Evolutionary conservation across 768 basidiomycete genomes (phyloP), one percentile per base, ranked within the genome.

Genomic region (Cyclocybe cylindracea): DNA sequence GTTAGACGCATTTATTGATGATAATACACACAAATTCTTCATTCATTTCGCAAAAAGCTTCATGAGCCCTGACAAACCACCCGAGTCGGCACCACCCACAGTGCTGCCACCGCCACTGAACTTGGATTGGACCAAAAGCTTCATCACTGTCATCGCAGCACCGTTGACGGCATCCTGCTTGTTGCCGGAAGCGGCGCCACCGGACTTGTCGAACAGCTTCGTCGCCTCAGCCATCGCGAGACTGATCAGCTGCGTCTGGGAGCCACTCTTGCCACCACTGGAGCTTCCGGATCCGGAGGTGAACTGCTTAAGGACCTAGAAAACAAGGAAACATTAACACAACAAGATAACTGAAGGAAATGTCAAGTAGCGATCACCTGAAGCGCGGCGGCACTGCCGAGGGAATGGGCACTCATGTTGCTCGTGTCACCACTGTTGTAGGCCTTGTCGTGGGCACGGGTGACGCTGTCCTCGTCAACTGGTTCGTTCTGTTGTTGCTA

Each of bases 81-180:
- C 87, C 16, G 88, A 89, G 62, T 83, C 79, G 10, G 80, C 72
- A 0, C 89, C 87, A 3, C 85, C 87, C 13, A 67, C 72, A 1
- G 71, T 65, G 29, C 67, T 71, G 14, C 67, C 24, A 24, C 24
- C 72, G 4, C 67, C 61, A 56, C 76, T 75, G 59, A 84, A 75
- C 67, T 87, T 85, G 38, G 79, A 83, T 63, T 89, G 84, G 5
- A 91, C 82, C 39, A 93, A 63, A 37, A 94, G 73, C 72, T 94
- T 93, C 81, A 91, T 85, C 51, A 90, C 82, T 0, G 87, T 93
- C 83, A 87, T 85, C 3, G 87, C 91, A 40, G 93, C 93, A 10
- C 87, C 80, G 51, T 89, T 91, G 62, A 95, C 84, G 7, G 85
- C 86, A 61, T 93, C 90, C 61, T 95, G 92, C 71, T 90, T 91